These are phyloP conservation scores for Ogataea pini DNA, from an alignment of 805 yeast genomes.

Conservation along the genomic window DNA sequence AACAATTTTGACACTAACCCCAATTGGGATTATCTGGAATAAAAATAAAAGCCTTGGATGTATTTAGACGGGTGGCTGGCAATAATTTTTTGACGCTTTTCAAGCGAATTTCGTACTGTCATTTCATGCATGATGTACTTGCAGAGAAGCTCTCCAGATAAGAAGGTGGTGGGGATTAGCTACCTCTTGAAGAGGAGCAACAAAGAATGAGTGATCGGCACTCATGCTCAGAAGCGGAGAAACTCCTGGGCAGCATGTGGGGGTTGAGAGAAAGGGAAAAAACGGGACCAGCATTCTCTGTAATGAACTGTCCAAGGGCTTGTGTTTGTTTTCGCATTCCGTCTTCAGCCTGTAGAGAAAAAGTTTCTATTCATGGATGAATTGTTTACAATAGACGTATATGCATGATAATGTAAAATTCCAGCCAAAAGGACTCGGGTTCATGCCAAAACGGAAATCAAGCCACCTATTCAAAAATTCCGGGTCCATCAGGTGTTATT, in stretches of 20 bases:
- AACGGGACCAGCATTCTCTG: not conserved
- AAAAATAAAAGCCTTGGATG: not conserved
- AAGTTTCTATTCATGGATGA: not conserved
- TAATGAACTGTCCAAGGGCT: not conserved
- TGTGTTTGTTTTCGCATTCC: not conserved
- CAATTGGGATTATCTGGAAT: too few relatives aligned
- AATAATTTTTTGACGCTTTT: not conserved
- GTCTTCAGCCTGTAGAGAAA: not conserved
- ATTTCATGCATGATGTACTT: not conserved
- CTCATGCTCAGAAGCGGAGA: not conserved
- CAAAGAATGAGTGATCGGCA: not conserved
- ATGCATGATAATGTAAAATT: too few relatives aligned
- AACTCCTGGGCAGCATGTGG: not conserved
- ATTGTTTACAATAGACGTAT: too few relatives aligned
- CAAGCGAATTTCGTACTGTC: not conserved
- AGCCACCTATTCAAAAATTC: constrained; percentile 1
- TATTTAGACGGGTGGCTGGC: not conserved
- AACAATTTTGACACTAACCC: not conserved
- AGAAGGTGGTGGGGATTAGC: not conserved
- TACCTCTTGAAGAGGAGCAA: too few relatives aligned
- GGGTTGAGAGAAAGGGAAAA: not conserved
- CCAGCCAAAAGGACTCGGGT: too few relatives aligned
- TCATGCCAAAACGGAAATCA: not conserved
- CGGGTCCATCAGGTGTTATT: not conserved
- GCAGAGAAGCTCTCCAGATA: not conserved